A percentile compares a stretch with the other conserved stretches of the same genome.
Conservation (phyloP, 140 eudicot species). For the Oenanthe javanica region DNA sequence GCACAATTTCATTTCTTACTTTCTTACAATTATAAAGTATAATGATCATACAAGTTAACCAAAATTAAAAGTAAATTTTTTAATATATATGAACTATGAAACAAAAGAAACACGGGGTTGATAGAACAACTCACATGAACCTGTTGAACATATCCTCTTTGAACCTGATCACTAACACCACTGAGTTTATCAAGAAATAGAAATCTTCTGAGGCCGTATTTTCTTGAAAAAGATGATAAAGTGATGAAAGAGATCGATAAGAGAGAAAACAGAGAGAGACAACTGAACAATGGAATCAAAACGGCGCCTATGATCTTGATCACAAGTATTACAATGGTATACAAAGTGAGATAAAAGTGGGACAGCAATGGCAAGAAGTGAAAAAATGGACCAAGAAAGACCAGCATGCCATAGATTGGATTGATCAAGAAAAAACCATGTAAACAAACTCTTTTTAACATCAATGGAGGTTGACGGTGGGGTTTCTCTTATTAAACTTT, state of each 20-base stretch:
- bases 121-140: conserved; percentile 61
- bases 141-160: conserved; percentile 51
- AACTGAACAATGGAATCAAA: conserved; percentile 57
- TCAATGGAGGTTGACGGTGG: not conserved
- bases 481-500: not conserved
- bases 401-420: conserved; percentile 48
- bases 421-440: conserved; percentile 69
- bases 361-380: conserved; percentile 46
- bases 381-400: conserved; percentile 58
- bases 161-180: conserved; percentile 52
- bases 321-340: conserved; percentile 49
- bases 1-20: not conserved
- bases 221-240: conserved; percentile 42
- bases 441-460: conserved; percentile 24
- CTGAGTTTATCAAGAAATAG: conserved; percentile 69
- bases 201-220: conserved; percentile 62
- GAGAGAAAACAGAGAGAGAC: conserved; percentile 46
- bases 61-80: not conserved
- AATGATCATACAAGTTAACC: not conserved
- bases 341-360: conserved; percentile 62
- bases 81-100: not conserved
- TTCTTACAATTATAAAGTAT: not conserved
- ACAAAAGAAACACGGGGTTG: not conserved
- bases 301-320: conserved; percentile 47
- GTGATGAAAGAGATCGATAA: conserved; percentile 45